Base-by-base conservation (phyloP, 257 asterid genomes). In the Scutellaria minor region DNA sequence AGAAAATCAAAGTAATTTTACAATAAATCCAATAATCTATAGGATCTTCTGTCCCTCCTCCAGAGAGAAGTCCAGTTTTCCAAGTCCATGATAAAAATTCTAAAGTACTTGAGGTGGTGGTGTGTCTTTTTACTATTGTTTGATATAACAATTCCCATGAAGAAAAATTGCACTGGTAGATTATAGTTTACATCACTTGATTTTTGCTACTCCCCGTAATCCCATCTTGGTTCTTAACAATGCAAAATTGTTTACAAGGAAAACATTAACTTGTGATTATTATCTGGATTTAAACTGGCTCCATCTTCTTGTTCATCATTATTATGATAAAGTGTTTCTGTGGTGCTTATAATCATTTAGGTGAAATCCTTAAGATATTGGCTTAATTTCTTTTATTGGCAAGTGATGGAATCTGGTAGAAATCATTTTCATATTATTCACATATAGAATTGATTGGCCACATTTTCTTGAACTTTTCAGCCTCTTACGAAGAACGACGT, bases 401-500 rank as follows among this genome's bases (percentile, higher is more conserved):
- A 5, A 51, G 24, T 51, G 22, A 51, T 6, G 52, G 37, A 31
- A 31, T 31, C 37, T 31, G 2, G 37, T 31, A 31, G 37, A 31
- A 4, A 31, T 31, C 37, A 2, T 31, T 31, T 31, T 31, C 5
- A 4, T 31, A 31, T 31, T 31, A 47, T 41, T 64, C 52, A 37
- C 48, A 53, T 58, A 7, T 50, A 31, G 1, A 22, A 22, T 76
- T 18, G 37, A 27, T 70, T 72, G 72, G 45, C 51, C 40, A 8
- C 11, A 13, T 75, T 2, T 70, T n/a, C 22, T 55, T 74, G 65
- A 74, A 70, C 64, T 11, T 80, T 80, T 80, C 95, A 94, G 99
- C 98, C 52, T 88, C 98, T 12, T 94, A 91, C 18, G 98, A 94
- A 68, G 98, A 94, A 73, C 91, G 97, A 14, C 82, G 92, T 39